Conservation (phyloP, 495 filamentous ascomycete genomes). For the Penicillium psychrofluorescens region DNA sequence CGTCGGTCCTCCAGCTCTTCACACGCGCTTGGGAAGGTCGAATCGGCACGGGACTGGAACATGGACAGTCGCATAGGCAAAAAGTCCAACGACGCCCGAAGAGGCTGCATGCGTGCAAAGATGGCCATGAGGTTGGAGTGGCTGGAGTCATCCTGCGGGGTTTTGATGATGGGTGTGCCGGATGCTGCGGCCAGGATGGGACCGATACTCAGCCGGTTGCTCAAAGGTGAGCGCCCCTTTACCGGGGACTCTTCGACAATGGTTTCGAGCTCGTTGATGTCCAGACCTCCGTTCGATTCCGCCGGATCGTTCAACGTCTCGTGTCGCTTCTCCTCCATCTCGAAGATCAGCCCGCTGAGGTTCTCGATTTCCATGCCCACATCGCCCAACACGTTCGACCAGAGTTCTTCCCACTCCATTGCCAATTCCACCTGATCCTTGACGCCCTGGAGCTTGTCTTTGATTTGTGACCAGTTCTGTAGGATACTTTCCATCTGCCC, state of each 20-base stretch:
- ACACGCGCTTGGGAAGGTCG: constrained; percentile 79
- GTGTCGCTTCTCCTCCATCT: constrained; percentile 93
- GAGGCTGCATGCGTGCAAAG: constrained; percentile 90
- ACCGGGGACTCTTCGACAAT: constrained; percentile 84
- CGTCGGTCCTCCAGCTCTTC: constrained; percentile 74
- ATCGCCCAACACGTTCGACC: constrained; percentile 87
- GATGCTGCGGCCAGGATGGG: constrained; percentile 50
- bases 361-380: constrained; percentile 86
- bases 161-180: constrained; percentile 46
- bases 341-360: constrained; percentile 75
- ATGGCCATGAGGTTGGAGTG: constrained; percentile 72
- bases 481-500: constrained; percentile 81
- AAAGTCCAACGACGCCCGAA: constrained; percentile 89
- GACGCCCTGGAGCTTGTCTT: constrained; percentile 62
- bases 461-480: constrained; percentile 76
- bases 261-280: constrained; percentile 85
- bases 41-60: constrained; percentile 69
- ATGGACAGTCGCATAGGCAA: constrained; percentile 89
- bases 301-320: constrained; percentile 54
- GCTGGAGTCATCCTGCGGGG: constrained; percentile 66
- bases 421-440: constrained; percentile 91
- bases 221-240: constrained; percentile 35
- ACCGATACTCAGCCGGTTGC: constrained; percentile 62
- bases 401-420: constrained; percentile 98
- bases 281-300: constrained; percentile 55